phyloP scores from a whole-genome alignment of 1,284 basidiomycete species.

The Cutaneotrichosporon cyanovorans region DNA sequence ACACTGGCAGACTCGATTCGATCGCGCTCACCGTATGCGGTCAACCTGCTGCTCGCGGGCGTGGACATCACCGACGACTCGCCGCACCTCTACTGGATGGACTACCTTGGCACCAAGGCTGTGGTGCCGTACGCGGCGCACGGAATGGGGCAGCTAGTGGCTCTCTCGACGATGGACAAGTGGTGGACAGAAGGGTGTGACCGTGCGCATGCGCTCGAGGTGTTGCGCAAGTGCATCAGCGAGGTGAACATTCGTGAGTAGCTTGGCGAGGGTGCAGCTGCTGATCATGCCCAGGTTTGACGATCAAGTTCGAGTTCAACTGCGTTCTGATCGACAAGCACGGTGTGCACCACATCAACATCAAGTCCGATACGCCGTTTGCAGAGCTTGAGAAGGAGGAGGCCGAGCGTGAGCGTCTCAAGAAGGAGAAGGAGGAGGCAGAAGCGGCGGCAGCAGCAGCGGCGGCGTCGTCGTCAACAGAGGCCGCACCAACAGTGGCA shows the following conservation, averaged over 20 bases:
- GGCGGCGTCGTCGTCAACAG: background rate
- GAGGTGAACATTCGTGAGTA: conserved; percentile 71
- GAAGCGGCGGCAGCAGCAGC: conserved; percentile 14
- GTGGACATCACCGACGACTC: conserved; percentile 61
- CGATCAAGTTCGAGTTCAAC: conserved; percentile 76
- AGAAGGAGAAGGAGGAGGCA: conserved; percentile 16
- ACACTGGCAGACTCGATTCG: conserved; percentile 82
- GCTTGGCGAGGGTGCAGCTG: background rate
- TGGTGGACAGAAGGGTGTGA: conserved; percentile 48
- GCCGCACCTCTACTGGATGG: conserved; percentile 54
- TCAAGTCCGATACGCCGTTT: conserved; percentile 31
- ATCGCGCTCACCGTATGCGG: conserved; percentile 77
- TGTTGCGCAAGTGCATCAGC: conserved; percentile 75
- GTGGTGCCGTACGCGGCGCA: conserved; percentile 86
- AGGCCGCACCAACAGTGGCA: conserved; percentile 5
- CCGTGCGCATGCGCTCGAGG: conserved; percentile 70
- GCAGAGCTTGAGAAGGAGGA: conserved; percentile 23
- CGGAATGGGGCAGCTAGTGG: conserved; percentile 91
- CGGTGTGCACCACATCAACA: conserved; percentile 68
- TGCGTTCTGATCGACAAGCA: conserved; percentile 87
- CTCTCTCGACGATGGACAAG: conserved; percentile 83
- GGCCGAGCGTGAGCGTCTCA: conserved; percentile 19
- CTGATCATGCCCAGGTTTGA: conserved; percentile 49
- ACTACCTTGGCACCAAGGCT: conserved; percentile 19
- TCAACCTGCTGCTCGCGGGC: conserved; percentile 88